Evolutionary conservation across 1,284 basidiomycete genomes (phyloP).

Genomic region (Pseudozyma sp.): DNA sequence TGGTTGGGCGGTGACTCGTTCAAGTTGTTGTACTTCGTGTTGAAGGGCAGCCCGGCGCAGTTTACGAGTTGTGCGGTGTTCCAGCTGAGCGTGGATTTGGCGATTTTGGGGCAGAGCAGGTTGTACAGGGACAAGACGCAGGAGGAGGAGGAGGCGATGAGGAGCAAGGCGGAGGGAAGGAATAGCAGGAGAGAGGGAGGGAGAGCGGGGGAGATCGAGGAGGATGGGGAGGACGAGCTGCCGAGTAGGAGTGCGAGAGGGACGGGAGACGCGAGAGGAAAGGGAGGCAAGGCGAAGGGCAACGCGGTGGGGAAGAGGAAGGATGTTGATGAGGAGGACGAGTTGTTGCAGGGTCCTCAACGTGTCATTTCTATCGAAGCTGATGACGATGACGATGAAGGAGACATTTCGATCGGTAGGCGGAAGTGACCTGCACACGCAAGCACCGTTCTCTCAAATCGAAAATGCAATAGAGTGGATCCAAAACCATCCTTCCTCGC

Average conservation of each 20-base stretch:
- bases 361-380: conserved; percentile 46
- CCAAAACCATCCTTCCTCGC: too few relatives aligned
- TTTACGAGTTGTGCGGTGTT: conserved; percentile 55
- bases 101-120: conserved; percentile 64
- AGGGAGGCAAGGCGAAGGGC: conserved; percentile 1
- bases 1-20: conserved; percentile 69
- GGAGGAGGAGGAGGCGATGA: conserved; percentile 47
- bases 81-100: conserved; percentile 67
- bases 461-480: not conserved
- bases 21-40: conserved; percentile 64
- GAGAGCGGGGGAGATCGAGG: conserved; percentile 15
- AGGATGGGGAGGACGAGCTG: conserved; percentile 5
- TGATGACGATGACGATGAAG: conserved; percentile 50
- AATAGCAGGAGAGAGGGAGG: not conserved
- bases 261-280: not conserved
- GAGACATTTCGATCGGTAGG: conserved; percentile 26
- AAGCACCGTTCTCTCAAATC: not conserved
- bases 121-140: conserved; percentile 64
- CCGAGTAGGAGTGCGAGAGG: not conserved
- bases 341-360: conserved; percentile 20
- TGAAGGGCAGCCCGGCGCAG: conserved; percentile 42
- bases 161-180: conserved; percentile 1
- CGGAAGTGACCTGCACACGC: conserved; percentile 1
- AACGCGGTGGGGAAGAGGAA: conserved; percentile 2
- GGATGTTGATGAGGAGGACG: conserved; percentile 8